Conservation (phyloP, 2,329 filamentous ascomycete genomes). For the Phialophora chinensis region DNA sequence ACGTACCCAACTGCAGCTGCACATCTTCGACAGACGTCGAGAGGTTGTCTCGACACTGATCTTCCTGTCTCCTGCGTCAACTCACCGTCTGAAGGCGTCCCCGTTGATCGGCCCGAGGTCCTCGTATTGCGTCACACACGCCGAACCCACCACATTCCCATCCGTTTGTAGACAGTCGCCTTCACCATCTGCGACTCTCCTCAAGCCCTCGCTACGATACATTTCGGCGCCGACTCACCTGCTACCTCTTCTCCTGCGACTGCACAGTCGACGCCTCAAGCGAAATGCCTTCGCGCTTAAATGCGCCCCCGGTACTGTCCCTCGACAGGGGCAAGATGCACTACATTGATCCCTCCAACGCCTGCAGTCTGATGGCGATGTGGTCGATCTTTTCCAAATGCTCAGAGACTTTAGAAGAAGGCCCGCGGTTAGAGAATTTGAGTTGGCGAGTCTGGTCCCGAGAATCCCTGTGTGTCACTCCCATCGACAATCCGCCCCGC, state of each 20-base stretch:
- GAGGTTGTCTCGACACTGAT: background rate
- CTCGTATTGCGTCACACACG: conserved; percentile 36
- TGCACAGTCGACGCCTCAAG: background rate
- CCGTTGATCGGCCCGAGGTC: conserved; percentile 28
- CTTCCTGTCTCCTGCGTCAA: conserved; percentile 6
- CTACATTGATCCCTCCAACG: conserved; percentile 91
- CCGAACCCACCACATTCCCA: conserved; percentile 25
- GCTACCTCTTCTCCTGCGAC: background rate
- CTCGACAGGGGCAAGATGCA: conserved; percentile 91
- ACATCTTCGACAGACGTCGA: conserved; percentile 5
- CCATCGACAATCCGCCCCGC: conserved; percentile 52
- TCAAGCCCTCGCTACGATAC: conserved; percentile 11
- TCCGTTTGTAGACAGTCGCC: conserved; percentile 24
- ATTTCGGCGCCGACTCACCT: conserved; percentile 15
- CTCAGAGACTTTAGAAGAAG: conserved; percentile 91
- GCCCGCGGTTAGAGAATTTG: conserved; percentile 88
- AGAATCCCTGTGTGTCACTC: conserved; percentile 77
- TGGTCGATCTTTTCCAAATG: conserved; percentile 97
- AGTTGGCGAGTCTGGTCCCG: conserved; percentile 95
- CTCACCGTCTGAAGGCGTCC: conserved; percentile 21
- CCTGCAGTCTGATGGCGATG: conserved; percentile 93
- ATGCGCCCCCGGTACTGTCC: conserved; percentile 78
- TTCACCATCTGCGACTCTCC: conserved; percentile 4
- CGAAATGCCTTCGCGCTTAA: conserved; percentile 81
- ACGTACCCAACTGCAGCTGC: conserved; percentile 2